Evolutionary conservation across 2,329 filamentous ascomycete species (phyloP).

Genomic region (Pyrenophora graminea): DNA sequence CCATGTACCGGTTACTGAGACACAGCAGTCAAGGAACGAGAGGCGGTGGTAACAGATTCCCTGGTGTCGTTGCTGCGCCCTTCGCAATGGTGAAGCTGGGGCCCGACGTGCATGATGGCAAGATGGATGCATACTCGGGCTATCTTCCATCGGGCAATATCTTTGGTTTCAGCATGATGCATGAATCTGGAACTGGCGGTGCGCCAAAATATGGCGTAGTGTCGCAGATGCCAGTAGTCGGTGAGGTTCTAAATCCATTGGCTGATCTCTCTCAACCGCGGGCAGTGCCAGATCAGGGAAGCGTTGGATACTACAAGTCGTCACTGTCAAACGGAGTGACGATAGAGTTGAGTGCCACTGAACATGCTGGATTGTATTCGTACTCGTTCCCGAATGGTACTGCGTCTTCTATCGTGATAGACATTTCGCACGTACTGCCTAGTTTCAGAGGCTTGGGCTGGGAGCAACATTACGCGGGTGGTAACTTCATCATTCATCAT

Average conservation of each 20-base stretch:
- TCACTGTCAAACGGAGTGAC: slow-evolving; percentile 58
- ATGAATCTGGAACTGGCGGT: slow-evolving; percentile 43
- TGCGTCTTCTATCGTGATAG: slow-evolving; percentile 59
- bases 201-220: slow-evolving; percentile 44
- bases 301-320: slow-evolving; percentile 66
- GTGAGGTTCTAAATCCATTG: slow-evolving; percentile 55
- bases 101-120: slow-evolving; percentile 39
- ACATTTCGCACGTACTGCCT: slow-evolving; percentile 66
- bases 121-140: slow-evolving; percentile 39
- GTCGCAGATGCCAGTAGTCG: slow-evolving; percentile 41
- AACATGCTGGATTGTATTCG: slow-evolving; percentile 61
- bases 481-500: slow-evolving; percentile 57
- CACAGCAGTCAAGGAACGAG: slow-evolving; percentile 23
- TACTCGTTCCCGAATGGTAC: slow-evolving; percentile 59
- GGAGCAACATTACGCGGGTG: slow-evolving; percentile 66
- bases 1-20: not conserved
- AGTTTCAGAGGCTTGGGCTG: slow-evolving; percentile 65
- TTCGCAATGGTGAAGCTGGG: slow-evolving; percentile 46
- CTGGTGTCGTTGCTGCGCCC: slow-evolving; percentile 44
- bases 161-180: slow-evolving; percentile 45
- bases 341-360: slow-evolving; percentile 62
- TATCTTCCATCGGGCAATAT: slow-evolving; percentile 37
- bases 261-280: slow-evolving; percentile 59
- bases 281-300: slow-evolving; percentile 55
- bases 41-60: slow-evolving; percentile 44